Conservation (phyloP, 495 filamentous ascomycete species). For the Penicillium lagena region DNA sequence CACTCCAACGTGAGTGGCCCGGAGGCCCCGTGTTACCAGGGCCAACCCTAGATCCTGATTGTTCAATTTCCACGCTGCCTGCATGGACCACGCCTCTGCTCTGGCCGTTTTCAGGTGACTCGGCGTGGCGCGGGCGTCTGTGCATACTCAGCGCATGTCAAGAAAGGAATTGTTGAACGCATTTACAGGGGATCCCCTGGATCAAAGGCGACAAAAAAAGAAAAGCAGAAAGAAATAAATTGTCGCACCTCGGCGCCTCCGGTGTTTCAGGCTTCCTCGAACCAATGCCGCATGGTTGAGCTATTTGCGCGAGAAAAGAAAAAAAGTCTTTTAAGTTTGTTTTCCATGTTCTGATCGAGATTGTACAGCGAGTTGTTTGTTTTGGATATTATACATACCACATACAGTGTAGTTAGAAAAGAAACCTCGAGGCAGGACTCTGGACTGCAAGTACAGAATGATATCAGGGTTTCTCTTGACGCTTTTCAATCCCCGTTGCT, state of each 20-base stretch:
- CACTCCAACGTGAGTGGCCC: constrained; percentile 15
- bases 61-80: constrained; percentile 5
- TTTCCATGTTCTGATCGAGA: constrained; percentile 1
- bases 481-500: constrained; percentile 11
- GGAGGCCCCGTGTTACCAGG: constrained; percentile 10
- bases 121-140: constrained; percentile 14
- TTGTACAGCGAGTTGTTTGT: constrained; percentile 1
- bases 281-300: too few relatives aligned
- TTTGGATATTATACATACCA: not conserved
- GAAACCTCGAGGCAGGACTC: not conserved
- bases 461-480: constrained; percentile 3
- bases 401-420: not conserved
- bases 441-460: constrained; percentile 8
- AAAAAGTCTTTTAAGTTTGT: constrained; percentile 4
- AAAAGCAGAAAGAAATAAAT: too few relatives aligned
- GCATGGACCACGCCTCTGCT: constrained; percentile 11
- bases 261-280: too few relatives aligned
- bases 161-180: not conserved
- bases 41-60: constrained; percentile 5
- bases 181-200: constrained; percentile 10
- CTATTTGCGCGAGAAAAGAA: too few relatives aligned
- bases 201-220: too few relatives aligned
- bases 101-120: constrained; percentile 5
- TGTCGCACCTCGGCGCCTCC: too few relatives aligned
- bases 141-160: constrained; percentile 10